These are phyloP conservation scores for Lactuca saligna DNA, from an alignment of 129 eudicot species.

Conservation along the genomic window DNA sequence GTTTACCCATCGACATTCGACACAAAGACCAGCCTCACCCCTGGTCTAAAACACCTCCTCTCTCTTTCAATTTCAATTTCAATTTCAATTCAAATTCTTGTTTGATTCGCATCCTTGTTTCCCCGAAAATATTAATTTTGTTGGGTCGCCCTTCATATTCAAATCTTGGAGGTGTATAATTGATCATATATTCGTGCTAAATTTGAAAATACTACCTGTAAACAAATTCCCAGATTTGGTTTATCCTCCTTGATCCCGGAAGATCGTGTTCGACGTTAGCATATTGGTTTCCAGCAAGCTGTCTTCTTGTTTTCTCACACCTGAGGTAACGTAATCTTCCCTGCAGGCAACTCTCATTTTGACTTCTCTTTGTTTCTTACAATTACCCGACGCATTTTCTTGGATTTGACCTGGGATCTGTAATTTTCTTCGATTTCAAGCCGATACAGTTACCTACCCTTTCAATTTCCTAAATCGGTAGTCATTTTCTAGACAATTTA, in stretches of 20 bases:
- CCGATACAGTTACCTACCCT: constrained; percentile 4
- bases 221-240: constrained; percentile 13
- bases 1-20: not conserved
- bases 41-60: constrained; percentile 15
- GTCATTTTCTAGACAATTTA: not conserved
- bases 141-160: not conserved
- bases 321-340: constrained; percentile 21
- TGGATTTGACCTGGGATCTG: constrained; percentile 26
- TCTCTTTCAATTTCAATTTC: constrained; percentile 9
- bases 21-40: constrained; percentile 3
- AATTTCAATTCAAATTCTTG: constrained; percentile 24
- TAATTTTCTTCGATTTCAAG: not conserved
- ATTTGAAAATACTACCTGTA: constrained; percentile 9
- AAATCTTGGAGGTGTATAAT: not conserved
- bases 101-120: constrained; percentile 18
- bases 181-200: not conserved
- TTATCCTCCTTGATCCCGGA: not conserved
- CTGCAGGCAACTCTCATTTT: not conserved
- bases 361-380: not conserved
- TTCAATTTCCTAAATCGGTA: not conserved
- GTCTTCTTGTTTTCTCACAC: constrained; percentile 6
- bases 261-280: constrained; percentile 16
- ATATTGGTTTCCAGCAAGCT: constrained; percentile 10
- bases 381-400: constrained; percentile 14
- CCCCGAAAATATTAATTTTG: constrained; percentile 15